Percentiles rank a stretch among this genome's conserved stretches.
phyloP scores from a whole-genome alignment of 2,329 filamentous ascomycete genomes.

The Hawksworthiomyces lignivorus region DNA sequence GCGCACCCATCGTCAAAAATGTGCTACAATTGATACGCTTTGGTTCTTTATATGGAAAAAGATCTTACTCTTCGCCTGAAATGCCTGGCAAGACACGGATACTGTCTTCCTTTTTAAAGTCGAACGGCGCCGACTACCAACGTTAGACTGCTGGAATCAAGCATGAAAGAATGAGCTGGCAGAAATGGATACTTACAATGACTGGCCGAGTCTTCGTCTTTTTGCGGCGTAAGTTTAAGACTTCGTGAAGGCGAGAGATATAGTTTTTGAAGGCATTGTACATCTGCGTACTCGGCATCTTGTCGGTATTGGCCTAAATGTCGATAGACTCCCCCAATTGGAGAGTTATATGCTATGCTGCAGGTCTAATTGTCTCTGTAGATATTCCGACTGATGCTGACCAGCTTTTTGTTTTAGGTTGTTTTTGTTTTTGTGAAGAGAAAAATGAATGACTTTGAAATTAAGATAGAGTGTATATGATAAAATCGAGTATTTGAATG shows the following conservation, averaged over 20 bases:
- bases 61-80: conserved; percentile 49
- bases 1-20: no score
- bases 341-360: no score
- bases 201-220: conserved; percentile 31
- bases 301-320: no score
- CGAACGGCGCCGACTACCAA: conserved; percentile 48
- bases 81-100: conserved; percentile 40
- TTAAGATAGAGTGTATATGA: no score
- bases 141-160: not conserved
- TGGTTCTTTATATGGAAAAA: no score
- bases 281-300: not conserved
- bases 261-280: conserved; percentile 35
- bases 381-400: no score
- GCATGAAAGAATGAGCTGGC: not conserved
- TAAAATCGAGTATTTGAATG: no score
- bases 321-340: no score
- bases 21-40: no score
- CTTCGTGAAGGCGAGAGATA: conserved; percentile 36
- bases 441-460: not conserved
- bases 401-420: no score
- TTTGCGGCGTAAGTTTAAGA: conserved; percentile 33
- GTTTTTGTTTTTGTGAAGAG: conserved; percentile 7
- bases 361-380: no score
- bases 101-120: conserved; percentile 48
- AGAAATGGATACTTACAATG: conserved; percentile 33